Base-by-base conservation (phyloP, 805 yeast species). In the Candida coquimbonensis region DNA sequence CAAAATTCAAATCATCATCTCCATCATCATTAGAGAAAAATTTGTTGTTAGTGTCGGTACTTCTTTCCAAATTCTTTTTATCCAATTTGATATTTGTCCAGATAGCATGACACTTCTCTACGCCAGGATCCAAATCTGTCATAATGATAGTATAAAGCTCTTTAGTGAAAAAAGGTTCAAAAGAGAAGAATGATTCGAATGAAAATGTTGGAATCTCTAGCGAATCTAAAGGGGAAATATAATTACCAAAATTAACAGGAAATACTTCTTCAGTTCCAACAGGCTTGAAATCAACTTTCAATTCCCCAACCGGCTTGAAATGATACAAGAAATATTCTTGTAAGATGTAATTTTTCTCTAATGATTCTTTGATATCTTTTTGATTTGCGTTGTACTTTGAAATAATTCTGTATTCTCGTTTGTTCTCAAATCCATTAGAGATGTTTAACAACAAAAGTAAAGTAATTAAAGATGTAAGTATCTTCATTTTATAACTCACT, bases 291-390 rank as follows among this genome's bases (percentile, higher is more conserved):
- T 40, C 40, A 19, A 50, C 46, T 7, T 27, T 36, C 40, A 54
- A 46, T 31, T 40, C 45, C 3, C 59, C 55, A 16, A 45, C 51
- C 8, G 59, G 55, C 21, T 41, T 44, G 51, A 51, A 55, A n/a
- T 51, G 49, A 12, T 39, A 31, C 19, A 53, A 43, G 25, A 42
- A 52, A 39, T 45, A 48, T 3, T 45, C 39, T 7, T 35, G 38
- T 31, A 48, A 36, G 11, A 48, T 39, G 5, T 42, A 37, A 19
- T 39, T 7, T 16, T 45, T 24, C 24, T 45, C 39, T 6, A 48
- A 25, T 7, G 35, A 9, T 9, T 27, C 7, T 6, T n/a, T 34
- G 11, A 45, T 36, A 6, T 36, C 24, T 8, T 25, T 9, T 26
- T 39, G 44, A 12, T 17, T 7, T 14, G 34, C 5, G 4, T 13